Base-by-base conservation (phyloP, 306 rosid species). In the Hippophae rhamnoides region DNA sequence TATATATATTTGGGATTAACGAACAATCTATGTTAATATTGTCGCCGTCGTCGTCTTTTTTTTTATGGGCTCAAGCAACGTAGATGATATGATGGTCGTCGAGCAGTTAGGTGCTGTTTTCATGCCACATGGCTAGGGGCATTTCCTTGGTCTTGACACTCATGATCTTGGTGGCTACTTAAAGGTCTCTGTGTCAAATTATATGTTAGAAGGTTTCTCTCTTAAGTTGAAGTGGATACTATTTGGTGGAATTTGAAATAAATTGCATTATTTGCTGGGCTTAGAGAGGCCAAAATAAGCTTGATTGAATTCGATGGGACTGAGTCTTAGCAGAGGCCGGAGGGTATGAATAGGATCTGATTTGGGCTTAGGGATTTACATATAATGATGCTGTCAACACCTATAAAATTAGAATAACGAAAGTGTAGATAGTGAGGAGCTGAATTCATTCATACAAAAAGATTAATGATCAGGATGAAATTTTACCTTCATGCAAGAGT, bases 81-180 rank as follows among this genome's bases (percentile, higher is more conserved):
- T 86, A 46, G 82, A 84, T 42, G 90, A 84, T 49, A 90, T 82
- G 94, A 75, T 82, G 79, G 70, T 57, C 23, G 23, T 18, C 47
- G 79, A 75, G 56, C 75, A 71, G 72, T 51, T 86, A 62, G 90
- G 97, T 76, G 88, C 89, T 59, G 79, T 81, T 75, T 90, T 90
- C 73, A 77, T 90, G 97, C 94, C 97, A 40, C 95, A 90, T 60
- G 97, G 97, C 56, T 70, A 84, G 53, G 95, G 97, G 40, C 97
- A 90, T 86, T 81, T 90, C 64, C 97, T 90, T 81, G 97, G 97
- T 57, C 44, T 90, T 52, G 95, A 90, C 65, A 90, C 90, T 18
- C 95, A 90, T 72, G 97, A 90, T 72, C 89, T 94, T 47, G 97
- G 97, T n/a, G 97, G 97, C 78, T 90, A 84, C 81, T 58, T 78